Conservation (phyloP, 2,329 filamentous ascomycete genomes). For the Penicillium sp. region DNA sequence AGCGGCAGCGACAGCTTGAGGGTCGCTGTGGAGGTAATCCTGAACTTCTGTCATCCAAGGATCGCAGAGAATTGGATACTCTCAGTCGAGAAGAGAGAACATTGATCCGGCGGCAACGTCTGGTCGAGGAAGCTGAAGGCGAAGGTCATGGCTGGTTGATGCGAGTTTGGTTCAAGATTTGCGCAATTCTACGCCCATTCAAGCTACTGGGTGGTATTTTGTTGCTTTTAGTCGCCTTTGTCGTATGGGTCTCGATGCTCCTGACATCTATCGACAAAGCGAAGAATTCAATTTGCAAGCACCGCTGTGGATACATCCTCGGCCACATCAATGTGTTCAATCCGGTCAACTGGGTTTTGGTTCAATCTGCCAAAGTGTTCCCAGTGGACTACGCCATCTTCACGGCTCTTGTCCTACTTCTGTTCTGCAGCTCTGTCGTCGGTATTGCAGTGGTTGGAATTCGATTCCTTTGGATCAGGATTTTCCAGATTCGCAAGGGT, state of each 20-base stretch:
- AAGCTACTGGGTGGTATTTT: conserved; percentile 84
- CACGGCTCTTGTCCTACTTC: conserved; percentile 77
- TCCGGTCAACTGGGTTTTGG: conserved; percentile 86
- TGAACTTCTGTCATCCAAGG: conserved; percentile 76
- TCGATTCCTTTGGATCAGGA: conserved; percentile 90
- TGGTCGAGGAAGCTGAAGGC: conserved; percentile 69
- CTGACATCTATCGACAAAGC: conserved; percentile 96
- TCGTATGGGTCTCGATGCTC: conserved; percentile 89
- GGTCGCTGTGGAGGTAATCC: conserved; percentile 76
- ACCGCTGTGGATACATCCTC: conserved; percentile 88
- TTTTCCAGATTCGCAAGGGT: conserved; percentile 88
- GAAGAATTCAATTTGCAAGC: conserved; percentile 90
- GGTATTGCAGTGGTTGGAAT: conserved; percentile 88
- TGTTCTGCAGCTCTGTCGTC: conserved; percentile 85
- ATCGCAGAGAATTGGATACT: conserved; percentile 83
- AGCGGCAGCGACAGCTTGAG: conserved; percentile 89
- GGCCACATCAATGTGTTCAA: conserved; percentile 90
- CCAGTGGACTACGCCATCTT: conserved; percentile 92
- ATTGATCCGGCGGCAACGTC: conserved; percentile 80
- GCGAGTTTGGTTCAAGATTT: conserved; percentile 74
- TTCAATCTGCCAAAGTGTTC: conserved; percentile 79
- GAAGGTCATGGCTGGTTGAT: conserved; percentile 75
- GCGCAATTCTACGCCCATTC: conserved; percentile 80
- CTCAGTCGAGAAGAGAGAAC: conserved; percentile 90
- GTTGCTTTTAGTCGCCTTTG: conserved; percentile 69